Conservation (phyloP, 148 eudicot species). For the Nepenthes mirabilis region DNA sequence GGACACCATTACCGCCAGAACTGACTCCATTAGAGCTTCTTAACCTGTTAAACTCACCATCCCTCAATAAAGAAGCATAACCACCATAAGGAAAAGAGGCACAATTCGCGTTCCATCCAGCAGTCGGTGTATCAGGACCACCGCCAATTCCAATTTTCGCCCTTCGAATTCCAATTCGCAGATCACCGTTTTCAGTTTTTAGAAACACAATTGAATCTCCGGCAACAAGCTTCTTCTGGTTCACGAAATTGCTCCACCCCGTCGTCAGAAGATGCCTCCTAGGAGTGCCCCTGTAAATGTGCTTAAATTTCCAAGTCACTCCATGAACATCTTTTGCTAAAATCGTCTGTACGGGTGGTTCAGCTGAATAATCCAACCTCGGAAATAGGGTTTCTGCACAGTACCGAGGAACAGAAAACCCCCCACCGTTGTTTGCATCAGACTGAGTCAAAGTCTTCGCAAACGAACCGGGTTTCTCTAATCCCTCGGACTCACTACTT, state of each 20-base stretch:
- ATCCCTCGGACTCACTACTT: conserved; percentile 15
- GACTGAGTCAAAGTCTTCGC: conserved; percentile 92
- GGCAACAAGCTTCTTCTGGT: conserved; percentile 81
- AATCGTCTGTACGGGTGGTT: conserved; percentile 88
- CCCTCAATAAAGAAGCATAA: conserved; percentile 30
- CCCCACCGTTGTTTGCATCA: conserved; percentile 96
- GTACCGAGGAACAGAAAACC: conserved; percentile 80
- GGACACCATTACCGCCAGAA: background rate
- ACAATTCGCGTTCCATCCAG: conserved; percentile 45
- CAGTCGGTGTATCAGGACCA: conserved; percentile 27
- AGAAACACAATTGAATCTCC: conserved; percentile 87
- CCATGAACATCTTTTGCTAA: conserved; percentile 86
- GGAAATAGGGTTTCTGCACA: conserved; percentile 96
- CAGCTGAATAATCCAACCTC: conserved; percentile 62
- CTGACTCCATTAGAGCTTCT: conserved; percentile 17
- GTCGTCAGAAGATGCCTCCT: conserved; percentile 82
- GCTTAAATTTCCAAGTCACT: conserved; percentile 78
- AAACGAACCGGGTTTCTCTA: conserved; percentile 56
- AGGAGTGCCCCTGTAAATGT: conserved; percentile 89
- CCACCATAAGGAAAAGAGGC: conserved; percentile 20
- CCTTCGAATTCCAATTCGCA: conserved; percentile 79
- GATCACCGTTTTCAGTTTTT: conserved; percentile 73
- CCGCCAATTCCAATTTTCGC: conserved; percentile 63
- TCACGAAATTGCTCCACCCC: conserved; percentile 91
- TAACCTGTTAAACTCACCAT: conserved; percentile 21